phyloP scores from a whole-genome alignment of 805 yeast genomes.

The Ogataea paraovalis region DNA sequence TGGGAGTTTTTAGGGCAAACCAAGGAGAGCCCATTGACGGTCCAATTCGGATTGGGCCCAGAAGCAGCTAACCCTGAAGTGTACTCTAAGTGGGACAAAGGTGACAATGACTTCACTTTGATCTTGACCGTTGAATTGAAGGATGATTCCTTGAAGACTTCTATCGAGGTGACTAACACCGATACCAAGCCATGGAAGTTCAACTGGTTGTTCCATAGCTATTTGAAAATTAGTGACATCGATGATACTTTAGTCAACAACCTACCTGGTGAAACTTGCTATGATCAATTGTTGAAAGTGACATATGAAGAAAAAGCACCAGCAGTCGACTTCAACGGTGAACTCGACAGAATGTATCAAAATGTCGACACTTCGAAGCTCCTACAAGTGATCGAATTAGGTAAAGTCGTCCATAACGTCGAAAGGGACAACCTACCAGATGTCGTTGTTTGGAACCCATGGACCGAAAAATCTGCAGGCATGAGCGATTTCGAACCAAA shows the following conservation, averaged over 20 bases:
- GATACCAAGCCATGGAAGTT: conserved; percentile 68
- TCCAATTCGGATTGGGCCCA: conserved; percentile 88
- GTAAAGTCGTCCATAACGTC: conserved; percentile 66
- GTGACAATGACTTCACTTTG: conserved; percentile 68
- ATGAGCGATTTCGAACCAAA: conserved; percentile 91
- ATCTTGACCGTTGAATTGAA: conserved; percentile 63
- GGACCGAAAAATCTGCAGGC: conserved; percentile 76
- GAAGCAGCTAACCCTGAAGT: conserved; percentile 68
- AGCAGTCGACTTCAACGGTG: conserved; percentile 66
- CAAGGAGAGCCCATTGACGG: conserved; percentile 63
- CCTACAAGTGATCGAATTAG: conserved; percentile 66
- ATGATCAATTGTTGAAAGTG: conserved; percentile 69
- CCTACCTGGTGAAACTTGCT: conserved; percentile 64
- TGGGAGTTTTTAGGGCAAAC: conserved; percentile 96
- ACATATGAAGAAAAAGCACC: conserved; percentile 71
- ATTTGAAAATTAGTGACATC: conserved; percentile 70
- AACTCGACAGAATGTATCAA: conserved; percentile 81
- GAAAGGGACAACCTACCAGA: conserved; percentile 56
- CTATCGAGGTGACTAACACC: conserved; percentile 72
- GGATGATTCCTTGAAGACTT: conserved; percentile 55
- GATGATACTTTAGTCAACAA: conserved; percentile 76
- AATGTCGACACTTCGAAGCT: conserved; percentile 49
- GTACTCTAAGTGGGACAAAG: conserved; percentile 50
- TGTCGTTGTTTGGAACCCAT: conserved; percentile 96
- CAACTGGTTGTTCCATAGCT: conserved; percentile 95